Evolutionary conservation across 129 eudicot species (phyloP).

Genomic region (Escallonia rubra): DNA sequence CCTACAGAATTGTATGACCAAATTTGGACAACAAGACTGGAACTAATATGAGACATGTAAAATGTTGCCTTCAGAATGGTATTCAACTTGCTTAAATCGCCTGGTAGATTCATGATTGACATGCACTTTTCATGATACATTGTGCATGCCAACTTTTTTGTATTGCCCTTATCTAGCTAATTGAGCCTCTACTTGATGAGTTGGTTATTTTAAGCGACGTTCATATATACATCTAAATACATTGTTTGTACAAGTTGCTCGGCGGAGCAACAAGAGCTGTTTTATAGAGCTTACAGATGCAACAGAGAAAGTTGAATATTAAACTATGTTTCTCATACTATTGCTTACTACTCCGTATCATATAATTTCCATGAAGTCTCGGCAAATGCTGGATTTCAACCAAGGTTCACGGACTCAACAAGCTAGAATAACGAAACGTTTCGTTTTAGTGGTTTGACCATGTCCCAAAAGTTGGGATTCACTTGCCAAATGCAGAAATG

Average conservation of each 20-base stretch:
- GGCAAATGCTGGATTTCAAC: not conserved
- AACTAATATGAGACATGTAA: no score
- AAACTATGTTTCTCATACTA: not conserved
- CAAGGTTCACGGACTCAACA: not conserved
- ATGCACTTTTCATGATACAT: no score
- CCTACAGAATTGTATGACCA: no score
- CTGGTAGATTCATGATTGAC: no score
- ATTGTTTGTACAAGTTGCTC: not conserved
- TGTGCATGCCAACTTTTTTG: no score
- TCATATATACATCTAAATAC: not conserved
- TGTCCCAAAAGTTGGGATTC: not conserved
- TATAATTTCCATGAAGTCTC: not conserved
- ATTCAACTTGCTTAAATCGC: no score
- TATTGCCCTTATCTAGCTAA: no score
- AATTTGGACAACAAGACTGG: no score
- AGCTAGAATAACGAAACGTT: not conserved
- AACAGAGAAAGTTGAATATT: not conserved
- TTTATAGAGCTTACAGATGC: not conserved
- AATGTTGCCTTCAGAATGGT: no score
- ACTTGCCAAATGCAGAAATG: constrained; percentile 5
- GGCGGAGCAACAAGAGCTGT: not conserved
- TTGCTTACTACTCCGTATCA: not conserved
- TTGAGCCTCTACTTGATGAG: no score
- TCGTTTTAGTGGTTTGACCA: not conserved
- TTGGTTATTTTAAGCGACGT: no score